phyloP scores from a whole-genome alignment of 371 early-diverging fungal species.

The Capillidium heterosporum region DNA sequence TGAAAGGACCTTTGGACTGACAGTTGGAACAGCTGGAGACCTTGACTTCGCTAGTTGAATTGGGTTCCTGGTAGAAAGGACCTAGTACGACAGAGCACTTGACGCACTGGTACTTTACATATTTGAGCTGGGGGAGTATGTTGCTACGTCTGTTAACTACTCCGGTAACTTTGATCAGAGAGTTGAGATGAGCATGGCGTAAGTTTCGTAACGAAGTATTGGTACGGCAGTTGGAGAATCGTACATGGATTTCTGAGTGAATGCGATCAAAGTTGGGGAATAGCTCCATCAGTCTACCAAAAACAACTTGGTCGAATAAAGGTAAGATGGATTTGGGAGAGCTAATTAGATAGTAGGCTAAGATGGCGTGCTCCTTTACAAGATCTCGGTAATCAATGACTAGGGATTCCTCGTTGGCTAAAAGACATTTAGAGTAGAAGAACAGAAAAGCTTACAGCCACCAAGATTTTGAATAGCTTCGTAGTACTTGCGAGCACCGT shows the following conservation, averaged over 20 bases:
- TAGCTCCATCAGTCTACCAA: constrained; percentile 67
- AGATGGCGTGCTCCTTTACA: constrained; percentile 43
- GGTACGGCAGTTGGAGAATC: constrained; percentile 84
- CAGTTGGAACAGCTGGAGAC: constrained; percentile 86
- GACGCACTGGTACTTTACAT: constrained; percentile 92
- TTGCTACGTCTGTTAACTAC: constrained; percentile 92
- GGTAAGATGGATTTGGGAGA: constrained; percentile 71
- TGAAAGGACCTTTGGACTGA: constrained; percentile 87
- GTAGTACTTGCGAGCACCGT: constrained; percentile 82
- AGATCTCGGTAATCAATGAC: constrained; percentile 79
- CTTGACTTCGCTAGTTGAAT: constrained; percentile 54
- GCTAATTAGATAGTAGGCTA: constrained; percentile 78
- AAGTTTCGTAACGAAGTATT: constrained; percentile 77
- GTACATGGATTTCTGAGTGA: constrained; percentile 86
- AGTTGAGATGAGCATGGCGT: constrained; percentile 80
- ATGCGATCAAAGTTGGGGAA: constrained; percentile 89
- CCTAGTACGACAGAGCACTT: constrained; percentile 92
- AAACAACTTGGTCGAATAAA: constrained; percentile 86
- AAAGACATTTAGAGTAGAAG: neutral
- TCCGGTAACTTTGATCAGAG: constrained; percentile 84
- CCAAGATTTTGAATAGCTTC: constrained; percentile 77
- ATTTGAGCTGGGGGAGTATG: constrained; percentile 93
- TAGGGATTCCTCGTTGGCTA: constrained; percentile 70
- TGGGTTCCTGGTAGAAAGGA: constrained; percentile 83
- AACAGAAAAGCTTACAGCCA: constrained; percentile 28